These are phyloP conservation scores for Curvularia verruculosa DNA, from an alignment of 2,329 filamentous ascomycete species.

Conservation along the genomic window DNA sequence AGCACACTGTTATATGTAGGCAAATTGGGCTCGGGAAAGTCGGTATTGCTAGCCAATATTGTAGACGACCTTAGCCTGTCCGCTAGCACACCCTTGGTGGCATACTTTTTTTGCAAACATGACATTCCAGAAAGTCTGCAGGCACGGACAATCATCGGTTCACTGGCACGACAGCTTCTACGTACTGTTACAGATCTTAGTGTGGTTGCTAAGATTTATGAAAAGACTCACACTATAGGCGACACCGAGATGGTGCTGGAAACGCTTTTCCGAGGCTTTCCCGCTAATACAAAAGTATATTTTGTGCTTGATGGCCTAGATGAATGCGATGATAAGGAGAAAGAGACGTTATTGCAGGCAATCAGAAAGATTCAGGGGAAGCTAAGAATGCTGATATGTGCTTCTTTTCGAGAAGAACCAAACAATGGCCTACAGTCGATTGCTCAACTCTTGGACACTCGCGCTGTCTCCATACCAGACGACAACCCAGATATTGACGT, in stretches of 20 bases:
- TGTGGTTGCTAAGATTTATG: slow-evolving; percentile 10
- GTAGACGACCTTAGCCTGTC: slow-evolving; percentile 38
- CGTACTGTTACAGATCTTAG: slow-evolving; percentile 29
- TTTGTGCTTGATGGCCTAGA: slow-evolving; percentile 48
- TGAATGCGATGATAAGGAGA: slow-evolving; percentile 32
- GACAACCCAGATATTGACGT: slow-evolving; percentile 28
- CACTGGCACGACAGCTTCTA: slow-evolving; percentile 48
- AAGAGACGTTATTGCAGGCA: slow-evolving; percentile 20
- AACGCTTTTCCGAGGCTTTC: slow-evolving; percentile 26
- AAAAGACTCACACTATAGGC: slow-evolving; percentile 1
- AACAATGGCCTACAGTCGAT: slow-evolving; percentile 9
- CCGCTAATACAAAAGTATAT: slow-evolving; percentile 28
- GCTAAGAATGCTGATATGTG: slow-evolving; percentile 30
- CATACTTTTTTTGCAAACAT: slow-evolving; percentile 40
- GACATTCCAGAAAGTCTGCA: slow-evolving; percentile 33
- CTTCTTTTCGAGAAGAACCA: slow-evolving; percentile 32
- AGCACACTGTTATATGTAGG: slow-evolving; percentile 48
- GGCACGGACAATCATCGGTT: slow-evolving; percentile 34
- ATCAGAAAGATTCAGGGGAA: slow-evolving; percentile 30
- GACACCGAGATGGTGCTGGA: slow-evolving; percentile 27
- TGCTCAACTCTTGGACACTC: slow-evolving; percentile 8
- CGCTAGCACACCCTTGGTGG: slow-evolving; percentile 11
- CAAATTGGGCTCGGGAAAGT: slow-evolving; percentile 55
- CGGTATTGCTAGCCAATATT: slow-evolving; percentile 55
- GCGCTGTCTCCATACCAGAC: slow-evolving; percentile 27